Evolutionary conservation across 805 yeast species (phyloP).

Genomic region (Ogataea angusta): DNA sequence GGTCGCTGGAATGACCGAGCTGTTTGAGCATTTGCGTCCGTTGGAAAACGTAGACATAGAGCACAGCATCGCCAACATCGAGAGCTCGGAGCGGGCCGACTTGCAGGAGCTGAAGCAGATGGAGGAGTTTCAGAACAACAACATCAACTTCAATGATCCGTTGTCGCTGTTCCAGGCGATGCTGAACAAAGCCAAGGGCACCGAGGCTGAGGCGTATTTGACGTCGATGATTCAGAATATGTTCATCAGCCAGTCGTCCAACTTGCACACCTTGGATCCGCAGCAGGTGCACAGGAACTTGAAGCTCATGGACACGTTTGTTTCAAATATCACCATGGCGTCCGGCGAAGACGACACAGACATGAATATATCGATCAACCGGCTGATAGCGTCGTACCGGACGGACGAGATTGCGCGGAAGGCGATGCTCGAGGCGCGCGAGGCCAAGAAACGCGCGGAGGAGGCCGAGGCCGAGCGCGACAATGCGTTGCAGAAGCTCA

Average conservation of each 20-base stretch:
- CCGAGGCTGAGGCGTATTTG: slow-evolving; percentile 57
- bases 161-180: slow-evolving; percentile 60
- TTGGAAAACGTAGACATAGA: slow-evolving; percentile 41
- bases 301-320: slow-evolving; percentile 51
- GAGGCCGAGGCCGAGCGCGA: slow-evolving; percentile 44
- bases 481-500: slow-evolving; percentile 25
- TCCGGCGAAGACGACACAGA: slow-evolving; percentile 59
- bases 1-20: slow-evolving; percentile 39
- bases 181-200: slow-evolving; percentile 54
- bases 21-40: slow-evolving; percentile 36
- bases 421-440: slow-evolving; percentile 51
- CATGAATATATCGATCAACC: slow-evolving; percentile 72
- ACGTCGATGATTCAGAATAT: slow-evolving; percentile 64
- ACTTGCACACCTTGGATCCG: slow-evolving; percentile 43
- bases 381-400: slow-evolving; percentile 64
- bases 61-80: slow-evolving; percentile 41
- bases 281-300: slow-evolving; percentile 46
- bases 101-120: slow-evolving; percentile 37
- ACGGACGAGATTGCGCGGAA: slow-evolving; percentile 84
- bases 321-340: slow-evolving; percentile 51
- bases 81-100: slow-evolving; percentile 41
- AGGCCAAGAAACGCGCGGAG: slow-evolving; percentile 36
- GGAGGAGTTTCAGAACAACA: slow-evolving; percentile 37
- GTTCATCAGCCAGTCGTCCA: slow-evolving; percentile 48
- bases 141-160: slow-evolving; percentile 66